Percentiles rank a stretch among this genome's conserved stretches.
Evolutionary conservation across 352 stramenopile species (phyloP).

Genomic region (Thraustochytrium aureum): DNA sequence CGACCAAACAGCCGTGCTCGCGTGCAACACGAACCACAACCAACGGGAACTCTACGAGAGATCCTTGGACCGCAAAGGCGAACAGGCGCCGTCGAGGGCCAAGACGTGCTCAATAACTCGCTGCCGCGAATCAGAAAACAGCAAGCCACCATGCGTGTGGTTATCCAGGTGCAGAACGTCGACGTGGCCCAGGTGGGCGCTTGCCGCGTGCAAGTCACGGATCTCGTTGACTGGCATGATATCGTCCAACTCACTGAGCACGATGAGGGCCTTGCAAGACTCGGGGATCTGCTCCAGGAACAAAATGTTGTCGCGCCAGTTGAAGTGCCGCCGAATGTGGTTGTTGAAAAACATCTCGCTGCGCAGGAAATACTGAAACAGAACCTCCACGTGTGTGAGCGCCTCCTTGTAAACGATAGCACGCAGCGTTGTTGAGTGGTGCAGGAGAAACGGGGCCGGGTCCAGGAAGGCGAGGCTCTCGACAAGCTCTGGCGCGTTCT

Average conservation of each 20-base stretch:
- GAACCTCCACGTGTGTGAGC: conserved; percentile 10
- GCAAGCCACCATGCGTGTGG: conserved; percentile 11
- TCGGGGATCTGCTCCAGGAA: conserved; percentile 45
- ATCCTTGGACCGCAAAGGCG: too few species aligned
- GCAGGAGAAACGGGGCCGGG: conserved; percentile 26
- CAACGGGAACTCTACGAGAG: too few species aligned
- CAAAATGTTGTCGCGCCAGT: conserved; percentile 39
- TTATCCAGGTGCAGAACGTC: conserved; percentile 15
- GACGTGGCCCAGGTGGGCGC: conserved; percentile 8
- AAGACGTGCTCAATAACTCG: conserved; percentile 8
- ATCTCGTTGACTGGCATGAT: conserved; percentile 52
- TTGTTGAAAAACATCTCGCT: conserved; percentile 47
- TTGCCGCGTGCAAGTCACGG: not conserved
- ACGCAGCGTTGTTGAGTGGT: conserved; percentile 44
- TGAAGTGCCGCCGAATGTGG: conserved; percentile 48
- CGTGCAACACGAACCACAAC: too few species aligned
- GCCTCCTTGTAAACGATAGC: conserved; percentile 53
- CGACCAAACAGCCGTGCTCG: too few species aligned
- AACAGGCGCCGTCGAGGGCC: too few species aligned
- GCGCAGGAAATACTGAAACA: conserved; percentile 53
- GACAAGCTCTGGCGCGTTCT: conserved; percentile 25
- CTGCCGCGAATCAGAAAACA: conserved; percentile 10
- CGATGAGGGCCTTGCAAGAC: not conserved
- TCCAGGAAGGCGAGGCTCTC: conserved; percentile 39
- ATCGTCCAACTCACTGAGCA: conserved; percentile 42